Conservation (phyloP, 805 yeast species). For the Helenozyma rhizophorensis region DNA sequence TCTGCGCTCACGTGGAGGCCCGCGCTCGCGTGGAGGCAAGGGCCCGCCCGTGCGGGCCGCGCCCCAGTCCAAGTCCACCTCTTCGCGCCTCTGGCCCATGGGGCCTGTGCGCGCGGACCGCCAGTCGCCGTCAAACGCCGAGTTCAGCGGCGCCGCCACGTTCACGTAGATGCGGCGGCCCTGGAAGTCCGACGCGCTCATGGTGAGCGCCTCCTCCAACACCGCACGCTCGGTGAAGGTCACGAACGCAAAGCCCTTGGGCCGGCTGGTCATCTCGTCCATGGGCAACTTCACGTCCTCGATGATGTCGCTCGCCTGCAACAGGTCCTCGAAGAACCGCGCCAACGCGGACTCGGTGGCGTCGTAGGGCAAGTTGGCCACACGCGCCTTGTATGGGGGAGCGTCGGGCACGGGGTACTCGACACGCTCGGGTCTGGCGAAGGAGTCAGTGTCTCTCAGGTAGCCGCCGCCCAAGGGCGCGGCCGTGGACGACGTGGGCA, state of each 20-base stretch:
- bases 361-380: constrained; percentile 83
- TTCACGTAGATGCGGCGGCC: constrained; percentile 51
- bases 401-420: constrained; percentile 85
- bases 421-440: constrained; percentile 46
- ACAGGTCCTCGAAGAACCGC: constrained; percentile 58
- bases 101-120: constrained; percentile 30
- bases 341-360: constrained; percentile 59
- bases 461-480: constrained; percentile 8
- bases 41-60: constrained; percentile 38
- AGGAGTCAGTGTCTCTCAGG: constrained; percentile 14
- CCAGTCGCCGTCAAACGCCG: constrained; percentile 45
- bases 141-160: constrained; percentile 56
- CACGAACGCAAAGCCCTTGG: constrained; percentile 55
- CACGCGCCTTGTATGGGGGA: constrained; percentile 90
- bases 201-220: constrained; percentile 48
- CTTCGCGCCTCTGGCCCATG: constrained; percentile 35
- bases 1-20: constrained; percentile 27
- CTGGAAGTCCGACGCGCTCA: constrained; percentile 40
- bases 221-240: constrained; percentile 43
- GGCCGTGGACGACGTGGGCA: constrained; percentile 31
- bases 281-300: constrained; percentile 67
- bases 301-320: constrained; percentile 48
- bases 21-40: constrained; percentile 29
- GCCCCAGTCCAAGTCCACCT: constrained; percentile 61
- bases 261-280: constrained; percentile 58